These are phyloP conservation scores for Ambrosia artemisiifolia DNA, from an alignment of 129 eudicot genomes.

Conservation along the genomic window DNA sequence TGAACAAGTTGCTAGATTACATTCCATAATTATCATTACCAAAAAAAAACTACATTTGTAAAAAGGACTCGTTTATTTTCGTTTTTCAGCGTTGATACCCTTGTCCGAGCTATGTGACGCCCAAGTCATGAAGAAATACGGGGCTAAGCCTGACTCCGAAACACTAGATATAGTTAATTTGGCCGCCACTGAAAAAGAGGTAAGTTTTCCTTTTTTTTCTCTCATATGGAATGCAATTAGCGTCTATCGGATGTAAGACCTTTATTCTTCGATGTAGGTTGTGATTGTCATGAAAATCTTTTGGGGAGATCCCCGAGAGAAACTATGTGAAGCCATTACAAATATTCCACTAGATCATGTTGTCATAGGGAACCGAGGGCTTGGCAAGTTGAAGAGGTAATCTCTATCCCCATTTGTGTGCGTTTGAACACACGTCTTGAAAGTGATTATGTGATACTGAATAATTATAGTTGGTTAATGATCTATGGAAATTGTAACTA, in stretches of 20 bases:
- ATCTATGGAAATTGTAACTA: too few species aligned
- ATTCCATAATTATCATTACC: background rate
- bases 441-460: background rate
- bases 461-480: too few species aligned
- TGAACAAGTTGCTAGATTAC: background rate
- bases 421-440: background rate
- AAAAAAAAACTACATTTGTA: background rate
- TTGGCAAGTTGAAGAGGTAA: conserved; percentile 84
- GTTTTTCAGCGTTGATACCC: conserved; percentile 65
- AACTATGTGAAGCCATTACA: conserved; percentile 66
- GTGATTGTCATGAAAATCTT: conserved; percentile 61
- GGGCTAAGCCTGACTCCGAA: conserved; percentile 55
- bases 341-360: conserved; percentile 58
- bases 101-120: conserved; percentile 48
- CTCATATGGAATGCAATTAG: background rate
- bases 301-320: conserved; percentile 96
- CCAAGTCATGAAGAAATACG: conserved; percentile 63
- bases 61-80: background rate
- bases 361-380: conserved; percentile 86
- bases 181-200: conserved; percentile 72
- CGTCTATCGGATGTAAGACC: background rate
- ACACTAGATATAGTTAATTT: conserved; percentile 51
- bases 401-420: background rate
- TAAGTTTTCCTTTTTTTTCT: background rate
- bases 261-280: conserved; percentile 27